Evolutionary conservation across 192 early-diverging fungal species (phyloP), one percentile per base, ranked within the genome.

Genomic region (Chytriomyces confervae): DNA sequence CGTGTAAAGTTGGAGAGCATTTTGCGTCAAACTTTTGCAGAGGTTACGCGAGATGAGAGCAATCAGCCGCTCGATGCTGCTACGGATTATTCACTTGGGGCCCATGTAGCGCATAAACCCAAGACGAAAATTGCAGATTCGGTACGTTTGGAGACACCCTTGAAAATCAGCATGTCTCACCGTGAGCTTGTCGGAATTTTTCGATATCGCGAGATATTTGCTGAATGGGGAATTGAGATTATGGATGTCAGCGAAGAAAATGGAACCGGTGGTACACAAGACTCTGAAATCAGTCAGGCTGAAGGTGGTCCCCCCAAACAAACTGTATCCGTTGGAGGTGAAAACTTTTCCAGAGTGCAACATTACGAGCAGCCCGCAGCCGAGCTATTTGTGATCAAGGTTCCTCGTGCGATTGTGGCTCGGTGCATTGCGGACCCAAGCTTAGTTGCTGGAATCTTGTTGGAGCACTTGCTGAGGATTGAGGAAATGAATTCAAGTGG

Each of bases 1-100:
- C 86, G 93, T 6, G 84, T 93, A 16, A 78, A 85, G 9, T 77
- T 94, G 20, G 93, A 94, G 78, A 79, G 65, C 29, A 65, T 93
- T 50, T 69, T 89, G 72, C 67, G 72, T 50, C 53, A 66, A 53
- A 77, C 66, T 69, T 61, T 53, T 29, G 53, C 5, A 66, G 29
- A 16, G 6, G n/a, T 23, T 46, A n/a, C 5, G 60, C 24, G 0
- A 27, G 24, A 27, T 0, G 24, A 27, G 0, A 27, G 24, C 24
- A 27, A 27, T 27, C 13, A 69, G 6, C 36, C 24, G 16, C 53
- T 3, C 66, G 57, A 9, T 24, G 57, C 48, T 49, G 16, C 20
- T 16, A 70, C 11, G 11, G 11, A 29, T 43, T 16, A 51, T n/a
- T 10, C 51, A n/a, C 10, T 57, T 57, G 62, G 8, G 6, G 49